A percentile compares a stretch with the other conserved stretches of the same genome.
Evolutionary conservation across 345 rosid genomes (phyloP).

Genomic region (Rhizophora apiculata): DNA sequence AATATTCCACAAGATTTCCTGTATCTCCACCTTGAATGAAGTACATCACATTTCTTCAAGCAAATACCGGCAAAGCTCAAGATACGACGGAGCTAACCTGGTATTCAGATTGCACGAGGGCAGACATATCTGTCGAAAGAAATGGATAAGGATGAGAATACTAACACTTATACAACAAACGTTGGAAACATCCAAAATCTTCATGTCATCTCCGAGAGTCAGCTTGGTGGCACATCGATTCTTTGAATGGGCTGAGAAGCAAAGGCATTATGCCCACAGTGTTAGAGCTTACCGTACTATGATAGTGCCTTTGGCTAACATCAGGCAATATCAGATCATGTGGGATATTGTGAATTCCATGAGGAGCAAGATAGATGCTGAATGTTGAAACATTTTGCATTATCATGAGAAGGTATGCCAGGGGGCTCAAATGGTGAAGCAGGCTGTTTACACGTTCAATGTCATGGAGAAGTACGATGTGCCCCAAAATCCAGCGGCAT

Average conservation of each 20-base stretch:
- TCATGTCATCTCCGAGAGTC: no score
- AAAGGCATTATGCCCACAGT: conserved; percentile 60
- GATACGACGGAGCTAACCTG: not conserved
- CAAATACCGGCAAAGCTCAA: not conserved
- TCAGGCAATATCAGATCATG: conserved; percentile 79
- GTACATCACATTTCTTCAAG: not conserved
- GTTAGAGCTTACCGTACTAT: conserved; percentile 63
- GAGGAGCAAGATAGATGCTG: conserved; percentile 60
- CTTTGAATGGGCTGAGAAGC: conserved; percentile 94
- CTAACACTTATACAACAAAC: not conserved
- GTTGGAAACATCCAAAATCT: conserved; percentile 1
- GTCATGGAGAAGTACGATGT: conserved; percentile 78
- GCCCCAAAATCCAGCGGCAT: conserved; percentile 59
- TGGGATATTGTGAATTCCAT: conserved; percentile 80
- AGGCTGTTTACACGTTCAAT: conserved; percentile 78
- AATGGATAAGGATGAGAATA: not conserved
- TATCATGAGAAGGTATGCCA: conserved; percentile 79
- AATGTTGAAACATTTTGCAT: conserved; percentile 89
- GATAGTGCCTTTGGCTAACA: conserved; percentile 74
- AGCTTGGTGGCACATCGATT: conserved; percentile 73
- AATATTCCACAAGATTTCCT: no score
- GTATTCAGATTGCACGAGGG: not conserved
- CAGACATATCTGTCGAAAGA: no score
- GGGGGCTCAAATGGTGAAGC: conserved; percentile 76
- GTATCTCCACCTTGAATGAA: not conserved